phyloP scores from a whole-genome alignment of 345 rosid species.

The Moricandia arvensis region DNA sequence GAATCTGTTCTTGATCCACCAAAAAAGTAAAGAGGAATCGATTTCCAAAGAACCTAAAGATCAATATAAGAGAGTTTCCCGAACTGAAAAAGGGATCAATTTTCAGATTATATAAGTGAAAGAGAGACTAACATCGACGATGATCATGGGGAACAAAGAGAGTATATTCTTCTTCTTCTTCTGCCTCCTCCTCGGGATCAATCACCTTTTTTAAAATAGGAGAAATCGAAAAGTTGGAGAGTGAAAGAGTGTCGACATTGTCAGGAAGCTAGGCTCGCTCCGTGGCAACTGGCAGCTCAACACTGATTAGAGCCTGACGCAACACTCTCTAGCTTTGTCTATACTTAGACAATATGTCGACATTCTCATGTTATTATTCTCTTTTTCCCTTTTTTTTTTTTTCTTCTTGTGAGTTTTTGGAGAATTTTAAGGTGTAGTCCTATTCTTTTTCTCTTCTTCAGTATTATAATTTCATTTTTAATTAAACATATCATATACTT shows the following conservation, averaged over 20 bases:
- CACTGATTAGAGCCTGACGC: slow-evolving; percentile 8
- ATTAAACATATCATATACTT: too few relatives aligned
- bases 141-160: slow-evolving; percentile 31
- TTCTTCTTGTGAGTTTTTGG: background rate
- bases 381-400: background rate
- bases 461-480: too few relatives aligned
- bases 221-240: slow-evolving; percentile 9
- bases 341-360: slow-evolving; percentile 22
- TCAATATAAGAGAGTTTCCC: background rate
- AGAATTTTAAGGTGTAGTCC: background rate
- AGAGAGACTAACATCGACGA: slow-evolving; percentile 21
- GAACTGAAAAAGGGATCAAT: background rate
- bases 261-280: background rate
- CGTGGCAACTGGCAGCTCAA: slow-evolving; percentile 20
- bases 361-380: slow-evolving; percentile 17
- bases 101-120: background rate
- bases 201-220: background rate
- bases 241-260: slow-evolving; percentile 40
- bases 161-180: background rate
- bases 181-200: slow-evolving; percentile 25
- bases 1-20: slow-evolving; percentile 39
- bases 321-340: slow-evolving; percentile 10
- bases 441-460: too few relatives aligned
- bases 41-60: slow-evolving; percentile 43
- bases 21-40: slow-evolving; percentile 36